Base-by-base conservation (phyloP, 352 stramenopile species). In the Phytopythium helicoides region DNA sequence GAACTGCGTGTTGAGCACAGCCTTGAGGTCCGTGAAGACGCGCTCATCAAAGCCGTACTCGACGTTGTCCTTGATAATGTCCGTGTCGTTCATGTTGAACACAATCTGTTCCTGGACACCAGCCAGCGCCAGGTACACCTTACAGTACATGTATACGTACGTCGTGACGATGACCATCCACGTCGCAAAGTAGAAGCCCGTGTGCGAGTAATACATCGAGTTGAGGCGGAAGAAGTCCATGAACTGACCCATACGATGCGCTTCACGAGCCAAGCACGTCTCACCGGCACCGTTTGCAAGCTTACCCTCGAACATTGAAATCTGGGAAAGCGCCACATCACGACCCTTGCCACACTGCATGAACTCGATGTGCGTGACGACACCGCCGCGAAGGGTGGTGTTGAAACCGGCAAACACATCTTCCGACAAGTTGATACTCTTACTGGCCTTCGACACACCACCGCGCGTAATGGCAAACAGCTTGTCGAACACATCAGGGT, bases 121-220 rank as follows among this genome's bases (percentile, higher is more conserved):
- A 11, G 74, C 61, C 22, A 91, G 50, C 15, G 76, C 78, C 25
- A 89, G 57, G 61, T 91, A 91, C 44, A 91, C 76, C 60, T 91
- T 91, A 54, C 71, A 71, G 62, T 89, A 91, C 75, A 91, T 91
- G 68, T 89, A 91, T 44, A 91, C 76, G 47, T 83, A 91, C 6
- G 78, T 77, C n/a, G 78, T 89, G 22, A 91, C 77, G 54, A 91
- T 88, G 7, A 76, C 87, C 75, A 91, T 86, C 78, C 78, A 89
- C 34, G 81, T 91, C 14, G 77, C 78, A 42, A 87, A 89, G 60
- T 89, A 91, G 48, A 91, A 91, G 38, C 81, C 81, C 26, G 76
- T 91, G 56, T 91, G 81, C 48, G 78, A 87, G 63, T 91, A 91
- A 65, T 87, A 91, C 81, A 91, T 91, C 34, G 81, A 91, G 60